phyloP scores from a whole-genome alignment of 768 basidiomycete species.

The Sporobolomyces phaffii region DNA sequence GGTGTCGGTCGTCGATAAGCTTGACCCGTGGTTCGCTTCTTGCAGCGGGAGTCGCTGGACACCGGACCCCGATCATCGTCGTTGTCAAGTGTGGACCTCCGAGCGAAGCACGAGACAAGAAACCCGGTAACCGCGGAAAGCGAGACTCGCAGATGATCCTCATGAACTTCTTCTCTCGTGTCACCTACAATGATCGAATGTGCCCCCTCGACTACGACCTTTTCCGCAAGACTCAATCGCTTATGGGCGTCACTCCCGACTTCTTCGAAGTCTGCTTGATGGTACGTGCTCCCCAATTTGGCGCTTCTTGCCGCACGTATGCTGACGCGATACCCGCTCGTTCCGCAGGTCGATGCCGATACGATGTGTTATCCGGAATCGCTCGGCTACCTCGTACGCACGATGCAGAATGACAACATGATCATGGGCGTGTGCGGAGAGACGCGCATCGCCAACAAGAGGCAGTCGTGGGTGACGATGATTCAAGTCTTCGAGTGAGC shows the following conservation, averaged over 20 bases:
- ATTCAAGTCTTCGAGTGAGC: constrained; percentile 83
- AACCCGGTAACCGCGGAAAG: constrained; percentile 96
- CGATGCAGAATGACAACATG: constrained; percentile 97
- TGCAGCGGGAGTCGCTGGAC: constrained; percentile 59
- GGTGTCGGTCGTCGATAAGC: not conserved
- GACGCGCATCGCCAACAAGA: constrained; percentile 97
- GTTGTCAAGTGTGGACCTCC: constrained; percentile 96
- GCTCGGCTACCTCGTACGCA: constrained; percentile 83
- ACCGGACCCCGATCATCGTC: constrained; percentile 86
- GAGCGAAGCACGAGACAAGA: constrained; percentile 76
- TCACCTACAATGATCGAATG: constrained; percentile 99
- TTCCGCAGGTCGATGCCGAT: constrained; percentile 97
- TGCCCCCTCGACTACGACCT: constrained; percentile 93
- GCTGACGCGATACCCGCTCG: too few relatives aligned
- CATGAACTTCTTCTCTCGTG: constrained; percentile 99
- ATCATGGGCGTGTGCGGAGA: constrained; percentile 99
- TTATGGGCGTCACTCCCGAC: constrained; percentile 99
- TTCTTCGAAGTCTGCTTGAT: constrained; percentile 96
- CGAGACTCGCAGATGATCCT: constrained; percentile 96
- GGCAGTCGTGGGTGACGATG: constrained; percentile 93
- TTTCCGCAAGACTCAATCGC: constrained; percentile 87
- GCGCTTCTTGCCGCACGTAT: too few relatives aligned
- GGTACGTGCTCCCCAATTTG: too few relatives aligned
- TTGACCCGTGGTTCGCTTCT: constrained; percentile 41
- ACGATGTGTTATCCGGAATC: constrained; percentile 92